Evolutionary conservation across 1,284 basidiomycete species (phyloP).

Genomic region (Papiliotrema nemorosa): DNA sequence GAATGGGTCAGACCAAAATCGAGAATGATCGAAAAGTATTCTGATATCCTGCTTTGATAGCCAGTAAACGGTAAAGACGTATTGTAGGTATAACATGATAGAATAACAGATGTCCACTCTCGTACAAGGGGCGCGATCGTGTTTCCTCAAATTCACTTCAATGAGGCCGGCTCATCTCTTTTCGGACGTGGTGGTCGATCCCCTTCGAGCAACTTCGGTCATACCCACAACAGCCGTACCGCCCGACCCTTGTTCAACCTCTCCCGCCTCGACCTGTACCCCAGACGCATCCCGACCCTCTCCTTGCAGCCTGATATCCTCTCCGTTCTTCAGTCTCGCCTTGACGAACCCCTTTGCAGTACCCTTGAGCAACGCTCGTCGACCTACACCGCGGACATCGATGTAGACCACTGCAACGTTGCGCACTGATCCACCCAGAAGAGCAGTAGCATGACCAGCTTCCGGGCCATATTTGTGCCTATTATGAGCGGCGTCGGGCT

Average conservation of each 20-base stretch:
- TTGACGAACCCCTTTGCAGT: constrained; percentile 48
- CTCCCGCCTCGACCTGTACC: constrained; percentile 12
- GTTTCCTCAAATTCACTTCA: no score
- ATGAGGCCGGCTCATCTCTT: no score
- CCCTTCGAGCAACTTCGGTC: constrained; percentile 10
- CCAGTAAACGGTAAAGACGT: no score
- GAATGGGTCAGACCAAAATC: no score
- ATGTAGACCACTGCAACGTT: constrained; percentile 74
- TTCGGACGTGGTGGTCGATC: no score
- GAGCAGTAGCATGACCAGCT: constrained; percentile 59
- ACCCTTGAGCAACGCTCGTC: constrained; percentile 62
- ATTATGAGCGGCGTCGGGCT: no score
- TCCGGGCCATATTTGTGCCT: constrained; percentile 60
- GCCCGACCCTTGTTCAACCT: constrained; percentile 10
- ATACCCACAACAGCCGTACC: constrained; percentile 18
- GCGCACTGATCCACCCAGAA: constrained; percentile 60
- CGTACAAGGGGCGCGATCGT: no score
- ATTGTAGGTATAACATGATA: no score
- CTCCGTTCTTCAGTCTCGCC: constrained; percentile 37
- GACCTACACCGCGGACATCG: constrained; percentile 66
- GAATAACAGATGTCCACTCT: no score
- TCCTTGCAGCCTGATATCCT: constrained; percentile 36
- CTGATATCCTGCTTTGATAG: no score
- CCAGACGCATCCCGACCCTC: constrained; percentile 13
- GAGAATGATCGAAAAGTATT: no score